phyloP scores from a whole-genome alignment of 176 grass and related monocot species.

The Juncus inflexus region DNA sequence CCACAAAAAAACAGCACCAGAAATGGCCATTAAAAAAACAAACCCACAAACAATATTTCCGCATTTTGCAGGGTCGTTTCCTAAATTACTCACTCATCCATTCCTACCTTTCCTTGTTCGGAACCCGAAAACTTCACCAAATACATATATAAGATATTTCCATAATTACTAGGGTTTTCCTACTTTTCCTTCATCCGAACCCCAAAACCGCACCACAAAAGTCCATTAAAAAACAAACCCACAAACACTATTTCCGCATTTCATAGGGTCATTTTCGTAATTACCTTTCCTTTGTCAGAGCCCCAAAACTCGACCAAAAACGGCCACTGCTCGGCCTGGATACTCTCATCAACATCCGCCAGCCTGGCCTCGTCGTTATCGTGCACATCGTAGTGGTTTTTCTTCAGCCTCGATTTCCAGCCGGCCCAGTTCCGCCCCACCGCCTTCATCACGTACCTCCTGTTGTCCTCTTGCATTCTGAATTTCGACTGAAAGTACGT shows the following conservation, averaged over 20 bases:
- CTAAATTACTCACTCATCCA: too few relatives aligned
- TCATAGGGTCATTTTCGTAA: too few relatives aligned
- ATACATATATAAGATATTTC: neutral
- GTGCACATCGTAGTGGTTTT: constrained; percentile 24
- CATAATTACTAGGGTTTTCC: neutral
- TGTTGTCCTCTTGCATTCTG: constrained; percentile 16
- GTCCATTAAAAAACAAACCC: constrained; percentile 7
- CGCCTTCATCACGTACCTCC: constrained; percentile 24
- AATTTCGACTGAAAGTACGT: constrained; percentile 27
- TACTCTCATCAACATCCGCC: constrained; percentile 30
- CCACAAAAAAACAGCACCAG: constrained; percentile 26
- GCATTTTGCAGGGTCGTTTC: too few relatives aligned
- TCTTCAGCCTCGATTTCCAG: constrained; percentile 42
- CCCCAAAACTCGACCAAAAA: constrained; percentile 27
- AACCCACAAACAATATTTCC: too few relatives aligned
- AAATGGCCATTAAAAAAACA: neutral
- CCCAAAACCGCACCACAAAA: constrained; percentile 27
- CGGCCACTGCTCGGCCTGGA: constrained; percentile 34
- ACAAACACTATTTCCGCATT: too few relatives aligned
- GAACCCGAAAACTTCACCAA: too few relatives aligned
- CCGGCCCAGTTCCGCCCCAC: constrained; percentile 28
- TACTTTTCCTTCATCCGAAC: constrained; percentile 37
- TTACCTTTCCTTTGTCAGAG: constrained; percentile 39
- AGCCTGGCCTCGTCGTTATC: constrained; percentile 33
- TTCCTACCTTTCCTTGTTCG: too few relatives aligned